These are phyloP conservation scores for Beta vulgaris DNA, from an alignment of 148 eudicot species.

Conservation along the genomic window DNA sequence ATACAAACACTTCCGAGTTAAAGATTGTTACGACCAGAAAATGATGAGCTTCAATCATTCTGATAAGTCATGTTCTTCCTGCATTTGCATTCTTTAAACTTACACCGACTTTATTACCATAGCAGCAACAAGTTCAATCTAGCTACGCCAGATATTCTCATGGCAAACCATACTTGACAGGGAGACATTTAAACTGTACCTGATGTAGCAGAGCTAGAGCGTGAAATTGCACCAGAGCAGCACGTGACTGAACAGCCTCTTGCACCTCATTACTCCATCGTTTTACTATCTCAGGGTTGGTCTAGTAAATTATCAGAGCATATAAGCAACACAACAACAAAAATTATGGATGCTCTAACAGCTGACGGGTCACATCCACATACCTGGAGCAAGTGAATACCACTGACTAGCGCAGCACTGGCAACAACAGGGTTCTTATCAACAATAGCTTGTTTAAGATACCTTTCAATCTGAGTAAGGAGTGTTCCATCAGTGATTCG, in stretches of 20 bases:
- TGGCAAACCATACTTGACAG: background rate
- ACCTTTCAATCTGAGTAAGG: slow-evolving; percentile 95
- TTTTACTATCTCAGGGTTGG: slow-evolving; percentile 93
- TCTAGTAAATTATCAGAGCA: slow-evolving; percentile 40
- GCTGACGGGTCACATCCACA: background rate
- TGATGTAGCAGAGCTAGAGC: slow-evolving; percentile 91
- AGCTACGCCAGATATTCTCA: background rate
- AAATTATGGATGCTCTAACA: background rate
- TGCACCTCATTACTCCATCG: slow-evolving; percentile 99
- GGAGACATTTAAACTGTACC: slow-evolving; percentile 37
- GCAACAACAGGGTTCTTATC: slow-evolving; percentile 98
- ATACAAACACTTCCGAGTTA: background rate
- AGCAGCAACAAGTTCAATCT: background rate
- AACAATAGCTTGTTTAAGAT: slow-evolving; percentile 90
- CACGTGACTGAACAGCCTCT: slow-evolving; percentile 96
- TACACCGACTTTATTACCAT: background rate
- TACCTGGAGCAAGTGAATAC: slow-evolving; percentile 94
- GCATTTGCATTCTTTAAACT: background rate
- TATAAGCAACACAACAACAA: slow-evolving; percentile 10
- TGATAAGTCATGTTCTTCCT: slow-evolving; percentile 2
- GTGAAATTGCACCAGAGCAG: slow-evolving; percentile 97
- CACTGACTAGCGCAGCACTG: slow-evolving; percentile 98
- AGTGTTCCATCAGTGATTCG: slow-evolving; percentile 89
- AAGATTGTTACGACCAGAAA: background rate
- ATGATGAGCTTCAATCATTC: background rate